Conservation (phyloP, 768 basidiomycete genomes). For the Lactifluus rugatus region DNA sequence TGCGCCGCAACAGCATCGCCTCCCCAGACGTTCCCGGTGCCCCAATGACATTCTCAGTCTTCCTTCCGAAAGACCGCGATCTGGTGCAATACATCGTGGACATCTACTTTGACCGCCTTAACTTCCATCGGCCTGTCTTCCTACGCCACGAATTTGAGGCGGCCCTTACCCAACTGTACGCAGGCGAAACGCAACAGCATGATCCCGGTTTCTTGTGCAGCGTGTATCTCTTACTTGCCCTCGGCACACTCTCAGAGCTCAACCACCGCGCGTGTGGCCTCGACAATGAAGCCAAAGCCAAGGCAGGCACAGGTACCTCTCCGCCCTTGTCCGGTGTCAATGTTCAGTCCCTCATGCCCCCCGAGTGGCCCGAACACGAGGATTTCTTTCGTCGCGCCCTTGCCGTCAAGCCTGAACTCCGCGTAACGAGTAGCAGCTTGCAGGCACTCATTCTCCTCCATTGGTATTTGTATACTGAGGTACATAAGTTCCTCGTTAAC, state of each 20-base stretch:
- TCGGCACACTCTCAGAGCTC: conserved; percentile 75
- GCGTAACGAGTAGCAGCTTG: conserved; percentile 72
- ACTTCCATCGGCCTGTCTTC: conserved; percentile 72
- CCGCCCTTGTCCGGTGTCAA: conserved; percentile 26
- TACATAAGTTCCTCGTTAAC: conserved; percentile 25
- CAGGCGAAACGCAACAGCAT: conserved; percentile 38
- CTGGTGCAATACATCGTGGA: conserved; percentile 55
- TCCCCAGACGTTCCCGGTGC: conserved; percentile 20
- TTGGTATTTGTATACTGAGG: conserved; percentile 87
- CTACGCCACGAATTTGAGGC: conserved; percentile 57
- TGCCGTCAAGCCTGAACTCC: conserved; percentile 68
- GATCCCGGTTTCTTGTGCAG: conserved; percentile 77
- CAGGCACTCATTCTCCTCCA: conserved; percentile 79
- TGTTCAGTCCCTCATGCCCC: conserved; percentile 53
- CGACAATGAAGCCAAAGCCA: conserved; percentile 35
- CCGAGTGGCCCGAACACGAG: conserved; percentile 69
- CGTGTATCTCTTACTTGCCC: conserved; percentile 65
- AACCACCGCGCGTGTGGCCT: conserved; percentile 55
- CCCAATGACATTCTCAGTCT: conserved; percentile 40
- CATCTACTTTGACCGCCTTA: conserved; percentile 69
- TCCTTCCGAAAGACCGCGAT: conserved; percentile 68
- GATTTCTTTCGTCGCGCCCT: conserved; percentile 79
- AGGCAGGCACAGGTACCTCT: conserved; percentile 27
- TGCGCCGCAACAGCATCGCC: conserved; percentile 39
- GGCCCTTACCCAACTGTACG: conserved; percentile 57